Evolutionary conservation across 768 basidiomycete genomes (phyloP).

Genomic region (Russula lepida): DNA sequence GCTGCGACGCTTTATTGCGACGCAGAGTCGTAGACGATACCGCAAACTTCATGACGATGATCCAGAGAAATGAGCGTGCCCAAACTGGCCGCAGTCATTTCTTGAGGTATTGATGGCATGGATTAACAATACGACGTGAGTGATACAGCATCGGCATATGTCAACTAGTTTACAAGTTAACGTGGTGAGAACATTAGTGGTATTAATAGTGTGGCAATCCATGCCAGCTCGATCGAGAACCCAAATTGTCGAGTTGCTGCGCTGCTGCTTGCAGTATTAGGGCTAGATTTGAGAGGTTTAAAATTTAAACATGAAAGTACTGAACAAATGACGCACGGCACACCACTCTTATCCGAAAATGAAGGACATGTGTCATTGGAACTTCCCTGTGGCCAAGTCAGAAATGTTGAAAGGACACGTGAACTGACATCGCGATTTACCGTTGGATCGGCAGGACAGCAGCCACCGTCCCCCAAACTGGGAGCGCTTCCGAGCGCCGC

Average conservation of each 20-base stretch:
- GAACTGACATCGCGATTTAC: slow-evolving; percentile 29
- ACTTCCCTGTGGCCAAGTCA: slow-evolving; percentile 11
- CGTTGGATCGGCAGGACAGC: slow-evolving; percentile 65
- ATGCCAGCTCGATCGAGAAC: not conserved
- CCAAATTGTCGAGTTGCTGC: not conserved
- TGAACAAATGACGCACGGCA: slow-evolving; percentile 42
- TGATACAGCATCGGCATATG: not conserved
- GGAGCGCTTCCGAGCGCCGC: slow-evolving; percentile 63
- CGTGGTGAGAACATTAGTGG: not conserved
- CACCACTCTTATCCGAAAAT: slow-evolving; percentile 56
- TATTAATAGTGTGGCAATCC: not conserved
- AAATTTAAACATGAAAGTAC: slow-evolving; percentile 3
- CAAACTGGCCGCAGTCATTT: not conserved
- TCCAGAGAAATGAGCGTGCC: slow-evolving; percentile 8
- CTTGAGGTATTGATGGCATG: not conserved
- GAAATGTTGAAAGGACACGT: not conserved
- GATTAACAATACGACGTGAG: not conserved
- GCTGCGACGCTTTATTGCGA: slow-evolving; percentile 8
- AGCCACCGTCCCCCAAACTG: slow-evolving; percentile 47
- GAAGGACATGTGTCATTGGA: slow-evolving; percentile 50
- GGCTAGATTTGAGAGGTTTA: slow-evolving; percentile 21
- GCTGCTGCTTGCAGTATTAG: slow-evolving; percentile 26
- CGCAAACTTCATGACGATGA: slow-evolving; percentile 11
- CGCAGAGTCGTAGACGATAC: slow-evolving; percentile 12
- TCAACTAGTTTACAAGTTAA: not conserved